A percentile compares a stretch with the other conserved stretches of the same genome.
These are phyloP conservation scores for Nothomitra cinnamomea DNA, from an alignment of 2,329 filamentous ascomycete species.

Conservation along the genomic window DNA sequence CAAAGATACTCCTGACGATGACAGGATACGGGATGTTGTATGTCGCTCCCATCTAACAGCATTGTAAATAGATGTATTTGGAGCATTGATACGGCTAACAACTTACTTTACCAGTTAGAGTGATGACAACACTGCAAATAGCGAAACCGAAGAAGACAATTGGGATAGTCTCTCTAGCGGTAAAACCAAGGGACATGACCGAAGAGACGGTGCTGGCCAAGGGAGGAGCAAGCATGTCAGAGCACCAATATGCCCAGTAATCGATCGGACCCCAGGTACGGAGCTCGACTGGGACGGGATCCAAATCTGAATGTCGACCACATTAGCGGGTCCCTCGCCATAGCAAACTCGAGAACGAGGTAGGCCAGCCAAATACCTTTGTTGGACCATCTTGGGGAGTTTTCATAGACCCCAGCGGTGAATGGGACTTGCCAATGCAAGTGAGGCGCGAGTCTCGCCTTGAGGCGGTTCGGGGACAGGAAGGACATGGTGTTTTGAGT, in stretches of 20 bases:
- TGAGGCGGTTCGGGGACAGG: slow-evolving; percentile 18
- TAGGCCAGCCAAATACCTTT: slow-evolving; percentile 24
- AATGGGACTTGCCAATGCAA: slow-evolving; percentile 22
- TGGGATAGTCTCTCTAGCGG: slow-evolving; percentile 30
- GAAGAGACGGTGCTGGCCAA: slow-evolving; percentile 23
- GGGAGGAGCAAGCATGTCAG: slow-evolving; percentile 28
- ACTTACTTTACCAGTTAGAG: slow-evolving; percentile 25
- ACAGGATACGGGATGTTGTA: slow-evolving; percentile 25
- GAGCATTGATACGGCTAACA: background rate
- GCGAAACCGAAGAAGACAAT: slow-evolving; percentile 31
- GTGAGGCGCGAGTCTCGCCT: slow-evolving; percentile 22
- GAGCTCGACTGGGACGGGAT: slow-evolving; percentile 24
- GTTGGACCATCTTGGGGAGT: slow-evolving; percentile 29
- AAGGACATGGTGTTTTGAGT: slow-evolving; percentile 15
- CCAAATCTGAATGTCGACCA: slow-evolving; percentile 15
- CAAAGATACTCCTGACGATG: slow-evolving; percentile 27
- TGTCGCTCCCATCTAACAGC: slow-evolving; percentile 22
- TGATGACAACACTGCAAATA: slow-evolving; percentile 30
- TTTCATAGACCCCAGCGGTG: slow-evolving; percentile 24
- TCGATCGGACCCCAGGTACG: slow-evolving; percentile 29
- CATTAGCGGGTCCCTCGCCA: background rate
- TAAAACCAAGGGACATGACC: slow-evolving; percentile 28
- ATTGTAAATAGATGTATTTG: background rate
- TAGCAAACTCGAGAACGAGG: slow-evolving; percentile 14
- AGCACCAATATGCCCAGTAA: slow-evolving; percentile 32